A percentile compares a stretch with the other conserved stretches of the same genome.
phyloP scores from a whole-genome alignment of 1,284 basidiomycete species.

The Ustilago esculenta region DNA sequence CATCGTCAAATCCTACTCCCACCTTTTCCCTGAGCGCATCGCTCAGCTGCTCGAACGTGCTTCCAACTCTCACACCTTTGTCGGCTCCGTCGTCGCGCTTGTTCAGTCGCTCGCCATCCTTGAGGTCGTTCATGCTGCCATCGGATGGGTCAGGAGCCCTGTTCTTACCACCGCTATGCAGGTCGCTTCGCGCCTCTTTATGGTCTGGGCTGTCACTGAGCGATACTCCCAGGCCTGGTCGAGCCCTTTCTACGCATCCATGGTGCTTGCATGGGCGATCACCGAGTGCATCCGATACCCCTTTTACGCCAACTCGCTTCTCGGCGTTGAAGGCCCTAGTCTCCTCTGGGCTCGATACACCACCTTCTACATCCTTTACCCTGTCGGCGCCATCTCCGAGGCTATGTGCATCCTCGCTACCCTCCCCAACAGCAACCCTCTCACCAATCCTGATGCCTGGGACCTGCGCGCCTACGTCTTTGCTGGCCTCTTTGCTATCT shows the following conservation, averaged over 20 bases:
- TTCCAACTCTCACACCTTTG: conserved; percentile 44
- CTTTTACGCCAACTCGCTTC: conserved; percentile 82
- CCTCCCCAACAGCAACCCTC: conserved; percentile 71
- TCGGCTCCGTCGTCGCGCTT: conserved; percentile 55
- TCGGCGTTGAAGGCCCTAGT: conserved; percentile 43
- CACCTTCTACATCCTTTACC: conserved; percentile 91
- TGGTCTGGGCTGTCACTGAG: conserved; percentile 77
- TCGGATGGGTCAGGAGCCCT: conserved; percentile 85
- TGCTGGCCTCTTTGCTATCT: conserved; percentile 77
- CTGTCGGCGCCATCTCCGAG: conserved; percentile 88
- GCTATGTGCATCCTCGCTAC: conserved; percentile 84
- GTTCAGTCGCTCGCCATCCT: conserved; percentile 59
- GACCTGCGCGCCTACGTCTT: conserved; percentile 68
- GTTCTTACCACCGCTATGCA: conserved; percentile 84
- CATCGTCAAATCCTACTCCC: conserved; percentile 38
- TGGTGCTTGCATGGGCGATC: conserved; percentile 92
- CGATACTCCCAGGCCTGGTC: conserved; percentile 62
- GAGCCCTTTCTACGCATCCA: conserved; percentile 85
- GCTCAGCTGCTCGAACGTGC: conserved; percentile 47
- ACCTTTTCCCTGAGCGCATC: conserved; percentile 43
- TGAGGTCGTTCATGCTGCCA: conserved; percentile 75
- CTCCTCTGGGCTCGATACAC: conserved; percentile 74
- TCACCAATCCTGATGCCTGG: conserved; percentile 45
- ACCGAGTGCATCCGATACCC: conserved; percentile 92
- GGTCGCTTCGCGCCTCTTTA: conserved; percentile 83